Evolutionary conservation across 139 green algal species (phyloP), one percentile per base, ranked within the genome.

Genomic region (Chlorella sp.): DNA sequence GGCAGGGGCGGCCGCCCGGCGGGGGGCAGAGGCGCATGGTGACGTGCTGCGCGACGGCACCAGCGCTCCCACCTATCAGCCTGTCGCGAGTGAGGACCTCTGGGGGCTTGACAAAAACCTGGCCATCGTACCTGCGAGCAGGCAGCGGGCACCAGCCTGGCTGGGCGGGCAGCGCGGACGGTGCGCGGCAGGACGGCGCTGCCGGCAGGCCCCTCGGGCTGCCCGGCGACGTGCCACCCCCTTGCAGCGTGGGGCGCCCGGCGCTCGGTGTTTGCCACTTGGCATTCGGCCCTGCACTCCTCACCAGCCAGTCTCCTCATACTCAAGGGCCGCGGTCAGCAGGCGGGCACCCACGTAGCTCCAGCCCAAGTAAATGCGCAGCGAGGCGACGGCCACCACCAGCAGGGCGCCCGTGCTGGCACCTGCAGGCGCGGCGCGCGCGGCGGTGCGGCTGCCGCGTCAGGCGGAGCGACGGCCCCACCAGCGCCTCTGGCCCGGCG

Each of bases 281-380:
- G 1, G 46, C 46, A 14, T 27, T 14, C 46, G 14, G 17, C 17
- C 14, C 46, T 17, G 14, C 46, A 27, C 17, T 17, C 46, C 77
- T 67, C 55, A 87, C 85, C 86, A 92, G 23, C 87, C 87, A 23
- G 87, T 89, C 73, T 92, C 94, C 85, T 98, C 94, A 76, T 98
- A 98, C 42, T 91, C 87, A 7, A 97, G 76, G 25, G 82, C 80
- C 0, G 95, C 95, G 35, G 69, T 89, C 42, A 98, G 87, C 42
- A 99, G 80, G 7, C 95, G 82, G 64, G 97, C 91, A 9, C 89
- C 88, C 15, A 99, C 93, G 67, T 98, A 99, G 11, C 80, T 77
- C 95, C 95, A 99, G 25, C 88, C 90, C n/a, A 97, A 83, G 79
- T 92, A 96, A 68, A 98, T 92, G 71, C 93, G 91, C 59, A 97